Evolutionary conservation across 148 eudicot species (phyloP), one percentile per base, ranked within the genome.

Genomic region (Silene conica): DNA sequence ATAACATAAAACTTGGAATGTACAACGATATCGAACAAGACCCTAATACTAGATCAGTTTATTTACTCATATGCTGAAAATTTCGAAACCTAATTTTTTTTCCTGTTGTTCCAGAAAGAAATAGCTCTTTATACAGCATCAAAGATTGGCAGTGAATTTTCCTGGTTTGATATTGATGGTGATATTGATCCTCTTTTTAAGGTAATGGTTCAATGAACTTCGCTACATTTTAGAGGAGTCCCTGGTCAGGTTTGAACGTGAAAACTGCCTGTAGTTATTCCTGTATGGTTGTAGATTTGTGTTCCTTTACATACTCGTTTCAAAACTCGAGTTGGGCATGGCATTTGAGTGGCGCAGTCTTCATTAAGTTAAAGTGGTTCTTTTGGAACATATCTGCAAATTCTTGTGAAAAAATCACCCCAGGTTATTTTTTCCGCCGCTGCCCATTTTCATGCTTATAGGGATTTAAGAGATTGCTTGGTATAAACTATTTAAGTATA

Each of bases 161-260:
- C 83, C 80, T 89, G 89, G 96, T 95, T 95, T 75, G 92, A 95
- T 82, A 89, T 92, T 77, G 99, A 95, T 84, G 94, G 86, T 26
- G 97, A 95, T 76, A 85, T 95, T 69, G 87, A 92, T 83, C 96
- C 99, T 65, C 89, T 95, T 22, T 95, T 95, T 82, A 95, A 95
- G 99, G 99, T 95, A 82, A 85, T 75, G 14, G 34, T 58, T 19
- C 74, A 12, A n/a, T 62, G 34, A 11, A 8, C 67, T 34, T 16
- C 43, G 4, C 69, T 15, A 43, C 26, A n/a, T 64, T 70, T 23
- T 67, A 56, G 54, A 65, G 34, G 16, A 60, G 48, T 20, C 43
- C 46, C 20, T 10, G 61, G 19, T 10, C 10, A 34, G 12, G 10
- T 67, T 75, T n/a, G 28, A 21, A 68, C 22, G 48, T 48, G 34